Percentiles rank a stretch among this genome's conserved stretches.
These are phyloP conservation scores for Pythium periplocum DNA, from an alignment of 352 stramenopile genomes.

Conservation along the genomic window DNA sequence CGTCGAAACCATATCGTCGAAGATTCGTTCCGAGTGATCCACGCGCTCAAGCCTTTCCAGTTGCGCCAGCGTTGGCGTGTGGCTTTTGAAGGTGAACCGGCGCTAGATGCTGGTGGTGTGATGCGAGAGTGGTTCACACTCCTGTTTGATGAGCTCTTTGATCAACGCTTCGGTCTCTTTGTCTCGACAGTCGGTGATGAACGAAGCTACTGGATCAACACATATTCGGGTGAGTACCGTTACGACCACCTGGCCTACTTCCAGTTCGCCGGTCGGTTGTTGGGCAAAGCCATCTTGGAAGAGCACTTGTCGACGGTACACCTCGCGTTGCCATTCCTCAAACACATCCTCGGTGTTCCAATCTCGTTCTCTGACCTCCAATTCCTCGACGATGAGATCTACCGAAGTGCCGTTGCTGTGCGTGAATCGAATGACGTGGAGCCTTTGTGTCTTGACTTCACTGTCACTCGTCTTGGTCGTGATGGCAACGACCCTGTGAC, in stretches of 20 bases:
- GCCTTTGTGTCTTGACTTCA: slow-evolving; percentile 75
- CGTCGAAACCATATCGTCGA: slow-evolving; percentile 76
- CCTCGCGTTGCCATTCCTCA: slow-evolving; percentile 79
- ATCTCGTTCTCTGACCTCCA: slow-evolving; percentile 89
- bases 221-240: slow-evolving; percentile 45
- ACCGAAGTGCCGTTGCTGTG: slow-evolving; percentile 61
- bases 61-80: slow-evolving; percentile 80
- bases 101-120: slow-evolving; percentile 82
- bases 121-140: slow-evolving; percentile 90
- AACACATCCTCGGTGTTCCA: slow-evolving; percentile 83
- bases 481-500: slow-evolving; percentile 26
- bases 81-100: slow-evolving; percentile 82
- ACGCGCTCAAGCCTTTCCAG: slow-evolving; percentile 75
- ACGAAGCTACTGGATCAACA: slow-evolving; percentile 84
- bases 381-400: slow-evolving; percentile 84
- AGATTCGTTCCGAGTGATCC: slow-evolving; percentile 80
- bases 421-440: slow-evolving; percentile 75
- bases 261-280: slow-evolving; percentile 64
- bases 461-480: slow-evolving; percentile 61
- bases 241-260: slow-evolving; percentile 77
- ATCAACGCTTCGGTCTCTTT: slow-evolving; percentile 75
- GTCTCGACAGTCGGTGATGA: slow-evolving; percentile 63
- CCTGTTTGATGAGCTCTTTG: slow-evolving; percentile 78
- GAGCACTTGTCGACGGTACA: slow-evolving; percentile 77
- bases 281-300: slow-evolving; percentile 87